A percentile compares a stretch with the other conserved stretches of the same genome.
phyloP scores from a whole-genome alignment of 257 asterid species.

The Gentiana macrophylla region DNA sequence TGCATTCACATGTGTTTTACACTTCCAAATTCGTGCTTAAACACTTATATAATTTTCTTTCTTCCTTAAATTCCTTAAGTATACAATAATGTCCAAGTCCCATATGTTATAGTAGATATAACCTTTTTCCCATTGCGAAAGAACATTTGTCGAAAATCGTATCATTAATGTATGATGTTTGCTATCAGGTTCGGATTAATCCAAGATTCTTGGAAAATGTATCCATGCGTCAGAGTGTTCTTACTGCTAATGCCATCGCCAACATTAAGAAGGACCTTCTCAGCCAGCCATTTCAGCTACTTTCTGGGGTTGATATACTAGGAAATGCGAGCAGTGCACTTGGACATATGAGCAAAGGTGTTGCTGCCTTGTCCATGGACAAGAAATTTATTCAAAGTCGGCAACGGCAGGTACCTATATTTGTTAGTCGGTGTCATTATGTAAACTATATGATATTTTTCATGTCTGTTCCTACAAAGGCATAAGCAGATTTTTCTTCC shows the following conservation, averaged over 20 bases:
- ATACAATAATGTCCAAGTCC: too few species aligned
- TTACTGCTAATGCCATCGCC: slow-evolving; percentile 64
- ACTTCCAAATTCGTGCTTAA: too few species aligned
- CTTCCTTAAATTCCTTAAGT: too few species aligned
- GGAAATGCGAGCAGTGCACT: slow-evolving; percentile 99
- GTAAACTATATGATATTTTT: too few species aligned
- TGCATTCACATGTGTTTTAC: too few species aligned
- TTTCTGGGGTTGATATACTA: slow-evolving; percentile 94
- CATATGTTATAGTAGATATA: background rate
- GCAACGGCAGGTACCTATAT: slow-evolving; percentile 62
- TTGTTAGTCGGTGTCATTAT: background rate
- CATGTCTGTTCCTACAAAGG: too few species aligned
- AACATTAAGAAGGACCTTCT: slow-evolving; percentile 90
- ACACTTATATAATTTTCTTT: too few species aligned
- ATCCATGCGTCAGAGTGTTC: slow-evolving; percentile 75
- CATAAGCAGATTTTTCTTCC: too few species aligned
- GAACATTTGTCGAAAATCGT: too few species aligned
- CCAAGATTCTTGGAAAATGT: slow-evolving; percentile 82
- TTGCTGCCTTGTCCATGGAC: slow-evolving; percentile 99
- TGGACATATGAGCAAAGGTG: slow-evolving; percentile 99
- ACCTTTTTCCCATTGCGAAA: background rate
- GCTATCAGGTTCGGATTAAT: slow-evolving; percentile 75
- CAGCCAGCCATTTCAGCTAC: slow-evolving; percentile 95
- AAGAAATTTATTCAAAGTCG: slow-evolving; percentile 97
- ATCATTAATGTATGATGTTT: background rate